These are phyloP conservation scores for Suillus sp. DNA, from an alignment of 768 basidiomycete genomes.

Conservation along the genomic window DNA sequence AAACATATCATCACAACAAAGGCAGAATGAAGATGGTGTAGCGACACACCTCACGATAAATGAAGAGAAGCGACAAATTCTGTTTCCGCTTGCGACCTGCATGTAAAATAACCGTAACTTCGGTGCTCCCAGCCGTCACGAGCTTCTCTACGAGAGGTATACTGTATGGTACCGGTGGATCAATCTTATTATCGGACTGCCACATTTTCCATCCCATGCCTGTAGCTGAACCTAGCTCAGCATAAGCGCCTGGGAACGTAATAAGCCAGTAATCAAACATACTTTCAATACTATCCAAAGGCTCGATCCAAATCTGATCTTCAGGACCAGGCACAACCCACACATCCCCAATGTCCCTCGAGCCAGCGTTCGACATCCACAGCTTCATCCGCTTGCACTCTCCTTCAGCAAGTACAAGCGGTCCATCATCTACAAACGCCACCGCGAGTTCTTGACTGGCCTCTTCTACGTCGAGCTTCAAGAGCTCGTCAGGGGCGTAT, in stretches of 20 bases:
- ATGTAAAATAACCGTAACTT: constrained; percentile 57
- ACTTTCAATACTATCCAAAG: constrained; percentile 26
- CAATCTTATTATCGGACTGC: constrained; percentile 54
- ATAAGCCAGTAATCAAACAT: constrained; percentile 14
- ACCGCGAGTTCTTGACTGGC: constrained; percentile 64
- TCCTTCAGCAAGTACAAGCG: constrained; percentile 62
- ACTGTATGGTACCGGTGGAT: constrained; percentile 44
- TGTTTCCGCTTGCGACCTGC: constrained; percentile 49
- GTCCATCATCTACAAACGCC: constrained; percentile 55
- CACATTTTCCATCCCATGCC: constrained; percentile 40
- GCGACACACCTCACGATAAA: constrained; percentile 59
- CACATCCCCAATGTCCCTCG: constrained; percentile 60
- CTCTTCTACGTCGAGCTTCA: constrained; percentile 64
- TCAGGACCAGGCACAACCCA: constrained; percentile 65
- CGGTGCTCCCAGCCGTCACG: constrained; percentile 49
- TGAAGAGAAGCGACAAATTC: constrained; percentile 62
- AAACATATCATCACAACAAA: constrained; percentile 11
- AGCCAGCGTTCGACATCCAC: constrained; percentile 69
- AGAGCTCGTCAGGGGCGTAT: constrained; percentile 69
- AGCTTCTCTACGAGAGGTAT: constrained; percentile 45
- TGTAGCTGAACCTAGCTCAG: constrained; percentile 17
- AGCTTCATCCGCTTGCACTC: constrained; percentile 60
- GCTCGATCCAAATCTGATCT: constrained; percentile 62
- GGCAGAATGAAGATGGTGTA: not conserved
- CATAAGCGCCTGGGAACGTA: not conserved